Base-by-base conservation (phyloP, 2,329 filamentous ascomycete species). In the Fusarium sambucinum region DNA sequence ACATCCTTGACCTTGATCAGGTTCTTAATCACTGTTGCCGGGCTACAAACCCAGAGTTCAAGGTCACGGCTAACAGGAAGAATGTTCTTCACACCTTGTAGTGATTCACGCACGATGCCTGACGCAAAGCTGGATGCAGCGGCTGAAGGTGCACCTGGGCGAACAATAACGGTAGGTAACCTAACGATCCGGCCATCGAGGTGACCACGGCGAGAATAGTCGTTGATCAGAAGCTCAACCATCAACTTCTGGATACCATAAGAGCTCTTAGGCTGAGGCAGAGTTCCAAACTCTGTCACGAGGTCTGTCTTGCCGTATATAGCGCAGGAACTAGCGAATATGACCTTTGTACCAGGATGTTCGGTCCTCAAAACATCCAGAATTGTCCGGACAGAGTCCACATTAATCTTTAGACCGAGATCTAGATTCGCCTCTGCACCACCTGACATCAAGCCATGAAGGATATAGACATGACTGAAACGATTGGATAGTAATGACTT, bases 171-270 rank as follows among this genome's bases (percentile, higher is more conserved):
- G 0, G 87, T 90, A 0, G 88, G 87, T 8, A 90, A 81, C 0
- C 88, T 81, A 6, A 88, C 80, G 3, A 82, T 81, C 12, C 87
- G 82, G 1, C 86, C 88, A 40, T 87, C 84, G 30, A 90, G 82
- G 19, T 87, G 82, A 0, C 85, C 84, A 7, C 86, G 68, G 0
- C 88, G 80, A 8, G 78, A 79, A 27, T 71, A 76, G 25, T 78
- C 76, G 30, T 77, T 77, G n/a, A 78, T 57, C 2, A 76, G 25
- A 8, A 69, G 51, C 59, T 90, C 88, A 46, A 86, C 83, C 68
- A 90, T 87, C 55, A 90, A 78, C 74, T 90, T 90, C 72, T 89
- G 83, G 0, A 84, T 83, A 4, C 88, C 88, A 66, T 90, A 90
- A 80, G 61, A 89, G 80, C 75, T 86, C 87, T 63, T 85, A 77